Conservation (phyloP, 139 green algal genomes). For the Closterium sp. region DNA sequence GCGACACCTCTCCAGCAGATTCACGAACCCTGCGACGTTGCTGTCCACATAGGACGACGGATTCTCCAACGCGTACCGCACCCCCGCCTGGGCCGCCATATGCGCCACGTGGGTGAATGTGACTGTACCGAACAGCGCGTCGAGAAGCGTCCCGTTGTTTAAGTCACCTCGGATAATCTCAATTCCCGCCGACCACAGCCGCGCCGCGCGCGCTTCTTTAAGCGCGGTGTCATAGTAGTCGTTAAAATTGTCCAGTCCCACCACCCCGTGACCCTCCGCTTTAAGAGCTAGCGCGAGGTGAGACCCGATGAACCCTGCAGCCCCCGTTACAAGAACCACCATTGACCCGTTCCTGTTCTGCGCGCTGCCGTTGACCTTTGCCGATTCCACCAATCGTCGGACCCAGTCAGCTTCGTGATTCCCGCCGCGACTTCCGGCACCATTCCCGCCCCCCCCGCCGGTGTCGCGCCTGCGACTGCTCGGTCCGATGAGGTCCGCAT, state of each 20-base stretch:
- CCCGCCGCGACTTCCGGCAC: not conserved
- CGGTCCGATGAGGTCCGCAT: not conserved
- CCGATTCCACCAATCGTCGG: not conserved
- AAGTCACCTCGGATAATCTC: conserved; percentile 67
- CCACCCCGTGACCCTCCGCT: conserved; percentile 58
- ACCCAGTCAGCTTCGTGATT: not conserved
- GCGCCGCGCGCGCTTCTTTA: conserved; percentile 61
- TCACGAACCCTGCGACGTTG: conserved; percentile 71
- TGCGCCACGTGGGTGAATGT: conserved; percentile 76
- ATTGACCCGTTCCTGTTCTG: not conserved
- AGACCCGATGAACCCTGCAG: conserved; percentile 74
- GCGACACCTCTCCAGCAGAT: conserved; percentile 66
- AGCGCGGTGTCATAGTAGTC: conserved; percentile 73
- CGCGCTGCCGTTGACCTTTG: not conserved
- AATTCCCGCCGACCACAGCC: conserved; percentile 37
- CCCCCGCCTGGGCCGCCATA: conserved; percentile 73
- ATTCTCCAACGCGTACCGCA: conserved; percentile 73
- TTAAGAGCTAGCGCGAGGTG: conserved; percentile 59
- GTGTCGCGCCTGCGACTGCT: not conserved
- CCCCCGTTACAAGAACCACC: conserved; percentile 46
- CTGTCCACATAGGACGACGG: conserved; percentile 68
- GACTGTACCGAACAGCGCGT: conserved; percentile 61
- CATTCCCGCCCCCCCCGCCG: too few species aligned
- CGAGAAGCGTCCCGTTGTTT: conserved; percentile 60
- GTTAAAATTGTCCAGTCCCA: conserved; percentile 87